These are phyloP conservation scores for Trichoderma erinaceum DNA, from an alignment of 495 filamentous ascomycete species.

Conservation along the genomic window DNA sequence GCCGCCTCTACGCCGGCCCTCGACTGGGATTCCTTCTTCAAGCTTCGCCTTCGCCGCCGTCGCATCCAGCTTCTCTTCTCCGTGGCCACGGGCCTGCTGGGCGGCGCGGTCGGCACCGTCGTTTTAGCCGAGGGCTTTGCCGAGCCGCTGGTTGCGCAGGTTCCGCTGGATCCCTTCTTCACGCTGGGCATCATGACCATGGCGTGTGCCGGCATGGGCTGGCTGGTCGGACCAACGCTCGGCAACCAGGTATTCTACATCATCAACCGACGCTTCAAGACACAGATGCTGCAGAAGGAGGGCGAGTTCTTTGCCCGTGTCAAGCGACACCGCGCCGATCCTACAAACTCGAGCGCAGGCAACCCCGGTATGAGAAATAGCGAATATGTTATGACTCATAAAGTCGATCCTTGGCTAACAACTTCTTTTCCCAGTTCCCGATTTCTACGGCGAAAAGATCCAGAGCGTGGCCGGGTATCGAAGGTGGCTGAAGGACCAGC, in stretches of 20 bases:
- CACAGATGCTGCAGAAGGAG: slow-evolving; percentile 77
- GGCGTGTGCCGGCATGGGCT: slow-evolving; percentile 67
- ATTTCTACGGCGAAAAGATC: slow-evolving; percentile 91
- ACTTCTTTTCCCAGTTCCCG: slow-evolving; percentile 37
- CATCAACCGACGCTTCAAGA: slow-evolving; percentile 57
- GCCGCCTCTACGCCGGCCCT: slow-evolving; percentile 35
- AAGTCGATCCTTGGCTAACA: slow-evolving; percentile 12
- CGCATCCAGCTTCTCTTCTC: slow-evolving; percentile 74
- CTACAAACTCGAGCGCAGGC: slow-evolving; percentile 48
- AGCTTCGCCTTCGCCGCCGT: slow-evolving; percentile 75
- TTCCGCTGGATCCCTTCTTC: slow-evolving; percentile 78
- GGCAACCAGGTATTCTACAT: slow-evolving; percentile 71
- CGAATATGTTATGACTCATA: slow-evolving; percentile 6
- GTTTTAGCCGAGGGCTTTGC: slow-evolving; percentile 59
- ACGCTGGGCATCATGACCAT: slow-evolving; percentile 71
- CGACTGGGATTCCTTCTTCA: slow-evolving; percentile 92
- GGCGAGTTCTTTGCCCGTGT: slow-evolving; percentile 84
- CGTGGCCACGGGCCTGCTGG: slow-evolving; percentile 39
- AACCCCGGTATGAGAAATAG: slow-evolving; percentile 48
- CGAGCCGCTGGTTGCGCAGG: slow-evolving; percentile 59
- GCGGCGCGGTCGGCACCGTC: slow-evolving; percentile 54
- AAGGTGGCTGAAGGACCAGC: slow-evolving; percentile 93
- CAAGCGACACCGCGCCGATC: slow-evolving; percentile 85
- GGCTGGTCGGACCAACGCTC: slow-evolving; percentile 76
- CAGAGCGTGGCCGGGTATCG: slow-evolving; percentile 83